Evolutionary conservation across 2,329 filamentous ascomycete species (phyloP).

Genomic region (Zelopaecilomyces penicillatus): DNA sequence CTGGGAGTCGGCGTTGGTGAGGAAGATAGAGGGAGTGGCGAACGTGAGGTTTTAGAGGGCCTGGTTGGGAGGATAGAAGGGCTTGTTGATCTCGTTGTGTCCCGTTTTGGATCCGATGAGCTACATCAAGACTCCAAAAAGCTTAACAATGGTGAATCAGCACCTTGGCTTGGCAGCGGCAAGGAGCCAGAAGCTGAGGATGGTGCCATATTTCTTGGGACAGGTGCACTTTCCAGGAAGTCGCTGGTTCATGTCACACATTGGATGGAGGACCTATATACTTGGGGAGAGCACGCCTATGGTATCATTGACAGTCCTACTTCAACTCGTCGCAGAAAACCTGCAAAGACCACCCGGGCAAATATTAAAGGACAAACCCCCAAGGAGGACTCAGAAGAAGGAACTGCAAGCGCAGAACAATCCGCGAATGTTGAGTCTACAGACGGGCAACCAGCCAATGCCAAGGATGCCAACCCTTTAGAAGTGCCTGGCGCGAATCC

Average conservation of each 20-base stretch:
- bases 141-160: constrained; percentile 10
- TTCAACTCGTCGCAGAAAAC: constrained; percentile 48
- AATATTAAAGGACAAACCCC: constrained; percentile 3
- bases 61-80: constrained; percentile 72
- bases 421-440: not conserved
- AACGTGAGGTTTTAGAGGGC: constrained; percentile 89
- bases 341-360: constrained; percentile 20
- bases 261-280: constrained; percentile 86
- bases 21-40: constrained; percentile 88
- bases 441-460: not conserved
- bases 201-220: constrained; percentile 78
- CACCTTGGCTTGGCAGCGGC: constrained; percentile 66
- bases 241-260: constrained; percentile 66
- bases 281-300: constrained; percentile 75
- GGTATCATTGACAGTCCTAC: constrained; percentile 73
- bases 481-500: too few species aligned
- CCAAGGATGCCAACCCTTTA: not conserved
- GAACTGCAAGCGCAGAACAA: not conserved
- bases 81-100: constrained; percentile 79
- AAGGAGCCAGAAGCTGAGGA: constrained; percentile 62
- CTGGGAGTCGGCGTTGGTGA: constrained; percentile 91
- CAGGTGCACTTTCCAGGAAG: constrained; percentile 61
- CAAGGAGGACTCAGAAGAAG: not conserved
- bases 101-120: constrained; percentile 61
- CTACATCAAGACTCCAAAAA: constrained; percentile 18